Evolutionary conservation across 768 basidiomycete species (phyloP), one percentile per base, ranked within the genome.

Genomic region (Tremella fuciformis): DNA sequence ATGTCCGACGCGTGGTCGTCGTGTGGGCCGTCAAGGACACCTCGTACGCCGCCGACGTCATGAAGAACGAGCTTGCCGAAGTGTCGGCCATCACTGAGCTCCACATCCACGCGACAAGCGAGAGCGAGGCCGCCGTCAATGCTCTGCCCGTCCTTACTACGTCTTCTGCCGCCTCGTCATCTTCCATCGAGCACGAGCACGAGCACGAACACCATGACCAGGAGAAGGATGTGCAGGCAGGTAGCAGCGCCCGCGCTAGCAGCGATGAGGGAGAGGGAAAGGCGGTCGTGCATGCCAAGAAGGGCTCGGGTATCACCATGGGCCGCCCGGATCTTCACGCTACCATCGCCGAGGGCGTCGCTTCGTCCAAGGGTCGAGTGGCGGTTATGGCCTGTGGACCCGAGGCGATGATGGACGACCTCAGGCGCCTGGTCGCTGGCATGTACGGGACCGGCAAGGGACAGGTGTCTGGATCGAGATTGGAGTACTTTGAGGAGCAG

Each of bases 331-430:
- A 18, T 15, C 42, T 46, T 46, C n/a, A 46, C n/a, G 42, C n/a
- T 8, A 46, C 22, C n/a, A n/a, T 46, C 8, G 42, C n/a, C 42
- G 42, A 46, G 22, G 42, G 42, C n/a, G n/a, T 46, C n/a, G 22
- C 22, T n/a, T 18, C n/a, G 22, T 46, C 42, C 22, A n/a, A 46
- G n/a, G 65, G 62, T 25, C 48, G 55, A 26, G 29, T 69, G 16
- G 67, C 59, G 4, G 59, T 69, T 9, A 34, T 61, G 13, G 50
- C 61, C 26, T 69, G 67, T 52, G 67, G 67, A 9, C 67, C 67
- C 6, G 47, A 22, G 13, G 47, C n/a, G 9, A 58, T 66, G 55
- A 62, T 64, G 60, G 63, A 67, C 38, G 63, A 64, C 40, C 3
- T 63, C 37, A 24, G 67, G 34, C 16, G 42, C 9, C 59, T 55